Percentiles rank a stretch among this genome's conserved stretches.
phyloP scores from a whole-genome alignment of 2,329 filamentous ascomycete genomes.

The Didymella pomorum region DNA sequence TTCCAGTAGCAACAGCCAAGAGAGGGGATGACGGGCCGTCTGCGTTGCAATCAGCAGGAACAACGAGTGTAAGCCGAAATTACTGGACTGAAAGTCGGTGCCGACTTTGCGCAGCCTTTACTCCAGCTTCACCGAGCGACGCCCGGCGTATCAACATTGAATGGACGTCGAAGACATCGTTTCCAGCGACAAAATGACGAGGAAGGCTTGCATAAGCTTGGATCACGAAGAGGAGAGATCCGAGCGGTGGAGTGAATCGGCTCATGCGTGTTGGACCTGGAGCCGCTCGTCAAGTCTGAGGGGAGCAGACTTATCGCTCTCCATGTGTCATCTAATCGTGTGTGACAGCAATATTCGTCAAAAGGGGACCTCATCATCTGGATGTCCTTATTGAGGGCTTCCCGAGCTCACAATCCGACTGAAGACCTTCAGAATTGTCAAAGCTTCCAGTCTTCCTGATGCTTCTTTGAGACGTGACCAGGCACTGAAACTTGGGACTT shows the following conservation, averaged over 20 bases:
- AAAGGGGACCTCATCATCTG: background rate
- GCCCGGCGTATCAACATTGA: background rate
- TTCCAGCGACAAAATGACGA: background rate
- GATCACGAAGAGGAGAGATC: background rate
- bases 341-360: background rate
- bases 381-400: background rate
- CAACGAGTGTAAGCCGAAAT: slow-evolving; percentile 11
- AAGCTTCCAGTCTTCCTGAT: background rate
- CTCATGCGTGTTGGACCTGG: background rate
- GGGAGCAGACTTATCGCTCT: background rate
- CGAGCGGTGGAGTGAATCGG: too few relatives aligned
- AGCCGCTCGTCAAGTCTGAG: background rate
- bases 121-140: slow-evolving; percentile 9
- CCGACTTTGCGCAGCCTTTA: slow-evolving; percentile 11
- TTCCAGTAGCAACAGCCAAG: background rate
- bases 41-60: background rate
- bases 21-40: background rate
- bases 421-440: background rate
- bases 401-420: background rate
- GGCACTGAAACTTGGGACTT: background rate
- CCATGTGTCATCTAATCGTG: background rate
- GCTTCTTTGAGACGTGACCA: background rate
- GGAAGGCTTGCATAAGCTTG: background rate
- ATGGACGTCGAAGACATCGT: background rate
- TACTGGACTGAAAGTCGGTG: background rate